These are phyloP conservation scores for Suillus clintonianus DNA, from an alignment of 768 basidiomycete genomes.

Conservation along the genomic window DNA sequence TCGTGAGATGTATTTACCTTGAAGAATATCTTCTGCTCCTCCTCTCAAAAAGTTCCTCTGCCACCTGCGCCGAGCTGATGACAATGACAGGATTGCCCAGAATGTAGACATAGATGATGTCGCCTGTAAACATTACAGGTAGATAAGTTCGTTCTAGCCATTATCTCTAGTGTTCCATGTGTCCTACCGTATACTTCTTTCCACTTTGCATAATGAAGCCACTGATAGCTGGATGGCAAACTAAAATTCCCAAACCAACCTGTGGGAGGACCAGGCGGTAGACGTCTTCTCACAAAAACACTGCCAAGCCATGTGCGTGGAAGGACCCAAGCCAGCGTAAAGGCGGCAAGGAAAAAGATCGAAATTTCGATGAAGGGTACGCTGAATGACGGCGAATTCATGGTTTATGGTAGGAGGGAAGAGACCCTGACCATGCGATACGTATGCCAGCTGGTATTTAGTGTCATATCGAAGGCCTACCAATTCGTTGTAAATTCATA, in stretches of 20 bases:
- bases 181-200: slow-evolving; percentile 41
- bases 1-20: slow-evolving; percentile 12
- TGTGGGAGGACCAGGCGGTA: slow-evolving; percentile 45
- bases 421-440: not conserved
- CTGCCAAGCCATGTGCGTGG: slow-evolving; percentile 11
- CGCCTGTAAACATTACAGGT: slow-evolving; percentile 32
- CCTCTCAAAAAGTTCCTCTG: slow-evolving; percentile 48
- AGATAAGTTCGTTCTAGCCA: not conserved
- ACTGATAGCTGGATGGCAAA: slow-evolving; percentile 41
- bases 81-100: slow-evolving; percentile 50
- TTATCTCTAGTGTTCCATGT: not conserved
- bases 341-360: slow-evolving; percentile 2
- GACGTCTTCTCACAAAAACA: slow-evolving; percentile 5
- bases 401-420: not conserved
- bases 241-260: slow-evolving; percentile 36
- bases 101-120: slow-evolving; percentile 45
- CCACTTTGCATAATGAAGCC: slow-evolving; percentile 50
- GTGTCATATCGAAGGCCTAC: not conserved
- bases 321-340: slow-evolving; percentile 12
- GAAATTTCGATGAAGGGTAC: not conserved
- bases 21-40: slow-evolving; percentile 47
- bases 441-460: not conserved
- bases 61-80: slow-evolving; percentile 43
- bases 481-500: no score
- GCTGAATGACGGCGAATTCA: not conserved